Evolutionary conservation across 257 asterid genomes (phyloP), one percentile per base, ranked within the genome.

Genomic region (Jasminum sambac): DNA sequence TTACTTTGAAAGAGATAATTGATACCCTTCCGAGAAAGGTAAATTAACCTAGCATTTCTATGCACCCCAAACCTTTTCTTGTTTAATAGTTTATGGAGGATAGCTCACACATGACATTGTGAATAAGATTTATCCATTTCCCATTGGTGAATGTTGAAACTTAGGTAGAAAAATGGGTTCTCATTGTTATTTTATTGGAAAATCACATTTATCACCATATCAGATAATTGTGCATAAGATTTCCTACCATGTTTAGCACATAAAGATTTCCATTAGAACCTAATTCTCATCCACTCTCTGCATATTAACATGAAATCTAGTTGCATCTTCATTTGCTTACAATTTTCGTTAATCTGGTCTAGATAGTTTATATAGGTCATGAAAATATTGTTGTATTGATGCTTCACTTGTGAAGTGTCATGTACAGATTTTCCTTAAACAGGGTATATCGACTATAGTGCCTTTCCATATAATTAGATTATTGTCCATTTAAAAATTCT

Each of bases 21-120:
- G 95, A 91, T 12, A 88, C 95, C 13, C 90, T 95, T 72, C 98
- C 99, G 1, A 89, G 80, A 72, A 88, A 95, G 97, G 99, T 89
- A 69, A 50, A 38, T 75, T 69, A 68, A 25, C 23, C 44, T 57
- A 13, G 41, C 72, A 38, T 24, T 57, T 41, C 2, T 11, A 23
- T 19, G 62, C 69, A 64, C 30, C 34, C 12, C 23, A 10, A 21
- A 23, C 36, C 36, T 50, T 17, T 17, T n/a, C 59, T 19, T 44
- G 55, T 14, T 4, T 44, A 13, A 44, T 48, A 23, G 5, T 17
- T 11, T 48, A 24, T 48, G 11, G 11, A 2, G 59, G 59, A 17
- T 4, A 48, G 25, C 24, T 48, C 24, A 16, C 58, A 7, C 21
- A 17, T 0, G 58, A 17, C 24, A 16, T 48, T 48, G 23, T 48